Percentiles rank a stretch among this genome's conserved stretches.
These are phyloP conservation scores for Waitea zeae DNA, from an alignment of 1,284 basidiomycete genomes.

Conservation along the genomic window DNA sequence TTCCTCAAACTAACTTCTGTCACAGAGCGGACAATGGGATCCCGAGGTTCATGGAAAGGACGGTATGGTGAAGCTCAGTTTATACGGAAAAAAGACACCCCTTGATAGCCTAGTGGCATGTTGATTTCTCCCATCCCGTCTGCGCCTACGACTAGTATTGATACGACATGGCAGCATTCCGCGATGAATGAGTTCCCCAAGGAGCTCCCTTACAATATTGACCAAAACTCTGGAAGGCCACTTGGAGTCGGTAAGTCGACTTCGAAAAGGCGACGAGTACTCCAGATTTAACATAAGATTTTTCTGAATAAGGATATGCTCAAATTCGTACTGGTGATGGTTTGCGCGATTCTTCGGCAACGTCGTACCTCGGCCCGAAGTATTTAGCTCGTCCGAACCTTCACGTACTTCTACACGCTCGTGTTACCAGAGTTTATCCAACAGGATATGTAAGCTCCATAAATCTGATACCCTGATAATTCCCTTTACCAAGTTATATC, in stretches of 20 bases:
- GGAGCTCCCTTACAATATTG: slow-evolving; percentile 15
- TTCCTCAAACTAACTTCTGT: background rate
- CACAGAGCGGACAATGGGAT: background rate
- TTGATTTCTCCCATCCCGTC: slow-evolving; percentile 9
- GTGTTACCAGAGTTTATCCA: slow-evolving; percentile 12
- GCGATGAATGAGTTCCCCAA: no score
- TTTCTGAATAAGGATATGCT: slow-evolving; percentile 10
- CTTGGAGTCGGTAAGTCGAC: slow-evolving; percentile 14
- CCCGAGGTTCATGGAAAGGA: background rate
- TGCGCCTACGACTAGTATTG: no score
- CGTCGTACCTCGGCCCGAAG: slow-evolving; percentile 9
- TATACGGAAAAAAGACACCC: slow-evolving; percentile 8
- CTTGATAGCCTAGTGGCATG: slow-evolving; percentile 12
- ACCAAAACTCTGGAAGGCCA: slow-evolving; percentile 16
- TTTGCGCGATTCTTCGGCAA: slow-evolving; percentile 10
- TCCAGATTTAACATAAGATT: background rate
- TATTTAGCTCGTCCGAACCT: slow-evolving; percentile 10
- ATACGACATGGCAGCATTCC: no score
- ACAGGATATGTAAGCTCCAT: no score
- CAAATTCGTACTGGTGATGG: slow-evolving; percentile 10
- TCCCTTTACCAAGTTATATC: no score
- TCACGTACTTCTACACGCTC: slow-evolving; percentile 14
- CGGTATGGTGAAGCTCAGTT: background rate
- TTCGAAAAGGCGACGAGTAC: background rate
- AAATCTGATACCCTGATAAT: slow-evolving; percentile 14